Evolutionary conservation across 441 rosid genomes (phyloP).

Genomic region (Euphorbia corollata): DNA sequence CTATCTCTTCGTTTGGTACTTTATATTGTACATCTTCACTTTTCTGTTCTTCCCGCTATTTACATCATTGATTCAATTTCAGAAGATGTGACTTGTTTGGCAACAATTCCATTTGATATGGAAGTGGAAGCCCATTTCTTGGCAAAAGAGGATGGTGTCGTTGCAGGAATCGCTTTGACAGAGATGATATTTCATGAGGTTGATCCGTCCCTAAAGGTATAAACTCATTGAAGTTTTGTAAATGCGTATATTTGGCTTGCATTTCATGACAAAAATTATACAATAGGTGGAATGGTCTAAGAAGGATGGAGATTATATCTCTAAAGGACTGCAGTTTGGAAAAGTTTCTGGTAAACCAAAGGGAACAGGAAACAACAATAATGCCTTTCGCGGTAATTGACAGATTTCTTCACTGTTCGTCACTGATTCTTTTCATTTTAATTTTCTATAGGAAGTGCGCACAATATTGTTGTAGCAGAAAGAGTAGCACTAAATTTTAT

Average conservation of each 20-base stretch:
- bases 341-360: constrained; percentile 55
- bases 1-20: not conserved
- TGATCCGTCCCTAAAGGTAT: constrained; percentile 75
- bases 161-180: constrained; percentile 75
- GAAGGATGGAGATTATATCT: constrained; percentile 74
- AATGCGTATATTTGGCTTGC: constrained; percentile 16
- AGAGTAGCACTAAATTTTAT: constrained; percentile 84
- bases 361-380: constrained; percentile 2
- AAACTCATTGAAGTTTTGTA: not conserved
- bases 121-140: constrained; percentile 90
- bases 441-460: constrained; percentile 52
- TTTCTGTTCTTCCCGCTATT: not conserved
- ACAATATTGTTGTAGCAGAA: constrained; percentile 79
- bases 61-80: constrained; percentile 25
- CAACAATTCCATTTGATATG: constrained; percentile 72
- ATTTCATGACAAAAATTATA: constrained; percentile 16
- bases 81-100: constrained; percentile 93
- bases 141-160: constrained; percentile 78
- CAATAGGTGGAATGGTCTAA: constrained; percentile 74
- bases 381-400: not conserved
- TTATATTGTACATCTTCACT: not conserved
- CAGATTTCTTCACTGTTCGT: not conserved
- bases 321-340: constrained; percentile 81
- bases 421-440: not conserved
- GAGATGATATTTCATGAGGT: constrained; percentile 75